Evolutionary conservation across 768 basidiomycete species (phyloP).

Genomic region (Cyclocybe aegerita): DNA sequence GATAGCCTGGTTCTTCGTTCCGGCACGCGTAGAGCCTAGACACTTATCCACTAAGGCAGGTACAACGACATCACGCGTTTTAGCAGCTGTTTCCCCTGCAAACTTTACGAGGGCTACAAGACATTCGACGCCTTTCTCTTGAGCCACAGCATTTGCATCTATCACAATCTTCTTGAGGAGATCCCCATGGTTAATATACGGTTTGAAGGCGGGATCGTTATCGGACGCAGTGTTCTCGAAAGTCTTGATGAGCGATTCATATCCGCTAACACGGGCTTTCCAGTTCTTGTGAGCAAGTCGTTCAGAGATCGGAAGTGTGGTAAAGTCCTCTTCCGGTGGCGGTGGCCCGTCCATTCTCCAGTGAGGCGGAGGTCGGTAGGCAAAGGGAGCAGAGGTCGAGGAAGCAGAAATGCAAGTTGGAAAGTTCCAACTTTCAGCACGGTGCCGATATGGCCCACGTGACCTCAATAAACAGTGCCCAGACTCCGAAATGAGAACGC

Average conservation of each 20-base stretch:
- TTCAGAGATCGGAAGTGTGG: constrained; percentile 71
- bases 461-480: neutral
- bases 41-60: constrained; percentile 97
- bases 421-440: too few relatives aligned
- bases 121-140: constrained; percentile 96
- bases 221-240: constrained; percentile 91
- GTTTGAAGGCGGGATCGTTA: constrained; percentile 90
- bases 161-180: constrained; percentile 83
- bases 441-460: constrained; percentile 7
- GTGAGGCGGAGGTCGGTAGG: constrained; percentile 10
- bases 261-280: constrained; percentile 96
- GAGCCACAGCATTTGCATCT: constrained; percentile 94
- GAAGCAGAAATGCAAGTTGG: neutral
- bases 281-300: constrained; percentile 94
- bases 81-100: constrained; percentile 85
- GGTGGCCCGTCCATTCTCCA: constrained; percentile 83
- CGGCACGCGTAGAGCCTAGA: constrained; percentile 85
- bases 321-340: constrained; percentile 94
- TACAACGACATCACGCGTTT: constrained; percentile 76
- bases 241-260: constrained; percentile 82
- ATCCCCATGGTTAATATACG: constrained; percentile 77
- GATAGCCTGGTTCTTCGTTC: constrained; percentile 84
- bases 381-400: constrained; percentile 9
- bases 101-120: constrained; percentile 84
- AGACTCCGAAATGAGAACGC: constrained; percentile 1